Percentiles rank a stretch among this genome's conserved stretches.
Evolutionary conservation across 2,329 filamentous ascomycete genomes (phyloP).

Genomic region (Monascus ruber): DNA sequence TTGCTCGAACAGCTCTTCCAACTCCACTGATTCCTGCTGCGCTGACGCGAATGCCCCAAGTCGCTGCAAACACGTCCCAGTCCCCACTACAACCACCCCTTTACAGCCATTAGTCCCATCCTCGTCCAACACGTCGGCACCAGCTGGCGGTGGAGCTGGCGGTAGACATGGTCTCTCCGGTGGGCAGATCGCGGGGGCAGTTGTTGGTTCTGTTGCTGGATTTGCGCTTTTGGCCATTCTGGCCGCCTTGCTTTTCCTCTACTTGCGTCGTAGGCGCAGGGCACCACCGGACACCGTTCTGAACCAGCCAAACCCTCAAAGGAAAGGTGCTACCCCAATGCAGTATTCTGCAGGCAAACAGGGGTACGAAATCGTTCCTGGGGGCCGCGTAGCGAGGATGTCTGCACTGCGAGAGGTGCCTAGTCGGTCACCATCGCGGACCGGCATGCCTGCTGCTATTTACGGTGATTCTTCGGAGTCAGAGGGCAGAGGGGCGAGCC

Average conservation of each 20-base stretch:
- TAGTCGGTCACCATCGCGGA: slow-evolving; percentile 47
- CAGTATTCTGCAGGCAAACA: slow-evolving; percentile 32
- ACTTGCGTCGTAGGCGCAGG: slow-evolving; percentile 46
- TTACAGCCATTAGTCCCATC: slow-evolving; percentile 49
- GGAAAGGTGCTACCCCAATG: slow-evolving; percentile 30
- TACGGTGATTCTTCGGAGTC: slow-evolving; percentile 45
- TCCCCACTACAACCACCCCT: slow-evolving; percentile 56
- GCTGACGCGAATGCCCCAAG: slow-evolving; percentile 64
- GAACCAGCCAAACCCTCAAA: slow-evolving; percentile 72
- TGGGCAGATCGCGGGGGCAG: slow-evolving; percentile 85
- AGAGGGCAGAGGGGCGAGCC: slow-evolving; percentile 60
- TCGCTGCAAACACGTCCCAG: slow-evolving; percentile 61
- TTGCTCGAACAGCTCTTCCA: slow-evolving; percentile 70
- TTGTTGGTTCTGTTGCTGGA: slow-evolving; percentile 66
- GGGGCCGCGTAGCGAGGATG: slow-evolving; percentile 89
- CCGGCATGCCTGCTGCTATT: slow-evolving; percentile 39
- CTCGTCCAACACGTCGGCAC: slow-evolving; percentile 50
- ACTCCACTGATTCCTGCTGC: slow-evolving; percentile 93
- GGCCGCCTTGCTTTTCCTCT: slow-evolving; percentile 47
- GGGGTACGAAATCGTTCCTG: slow-evolving; percentile 66
- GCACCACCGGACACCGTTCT: slow-evolving; percentile 63
- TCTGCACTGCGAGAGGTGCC: slow-evolving; percentile 74
- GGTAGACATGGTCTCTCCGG: slow-evolving; percentile 51
- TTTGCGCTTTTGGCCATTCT: slow-evolving; percentile 57
- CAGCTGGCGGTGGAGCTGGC: slow-evolving; percentile 22